Conservation (phyloP, 805 yeast species). For the Candida oleophila region DNA sequence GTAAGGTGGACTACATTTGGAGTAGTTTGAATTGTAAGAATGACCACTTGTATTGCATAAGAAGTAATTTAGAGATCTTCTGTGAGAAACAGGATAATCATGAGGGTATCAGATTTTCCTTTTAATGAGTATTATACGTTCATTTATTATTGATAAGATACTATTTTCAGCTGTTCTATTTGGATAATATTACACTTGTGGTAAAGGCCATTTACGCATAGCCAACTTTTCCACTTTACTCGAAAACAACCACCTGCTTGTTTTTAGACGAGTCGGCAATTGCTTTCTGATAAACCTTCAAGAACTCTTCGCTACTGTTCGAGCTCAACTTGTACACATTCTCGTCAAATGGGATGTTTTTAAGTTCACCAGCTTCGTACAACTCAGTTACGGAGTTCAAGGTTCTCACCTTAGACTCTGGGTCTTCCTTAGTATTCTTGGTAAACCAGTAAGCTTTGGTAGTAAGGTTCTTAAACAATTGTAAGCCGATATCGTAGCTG, state of each 20-base stretch:
- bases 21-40: too few relatives aligned
- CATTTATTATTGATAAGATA: too few relatives aligned
- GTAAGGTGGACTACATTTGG: too few relatives aligned
- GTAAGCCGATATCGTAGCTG: conserved; percentile 20
- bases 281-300: conserved; percentile 43
- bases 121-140: too few relatives aligned
- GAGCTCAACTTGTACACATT: conserved; percentile 32
- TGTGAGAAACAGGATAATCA: too few relatives aligned
- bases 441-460: conserved; percentile 33
- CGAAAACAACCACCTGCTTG: conserved; percentile 40
- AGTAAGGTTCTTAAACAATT: conserved; percentile 30
- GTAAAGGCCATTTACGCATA: too few relatives aligned
- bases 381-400: conserved; percentile 54
- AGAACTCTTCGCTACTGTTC: conserved; percentile 40
- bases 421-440: conserved; percentile 36
- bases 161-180: too few relatives aligned
- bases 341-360: conserved; percentile 46
- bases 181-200: too few relatives aligned
- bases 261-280: conserved; percentile 39
- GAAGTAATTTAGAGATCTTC: too few relatives aligned
- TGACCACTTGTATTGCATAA: too few relatives aligned
- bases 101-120: conserved; percentile 4
- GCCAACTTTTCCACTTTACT: conserved; percentile 5
- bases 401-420: conserved; percentile 57
- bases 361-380: conserved; percentile 56